phyloP scores from a whole-genome alignment of 1,284 basidiomycete species.

The Ganoderma boninense region DNA sequence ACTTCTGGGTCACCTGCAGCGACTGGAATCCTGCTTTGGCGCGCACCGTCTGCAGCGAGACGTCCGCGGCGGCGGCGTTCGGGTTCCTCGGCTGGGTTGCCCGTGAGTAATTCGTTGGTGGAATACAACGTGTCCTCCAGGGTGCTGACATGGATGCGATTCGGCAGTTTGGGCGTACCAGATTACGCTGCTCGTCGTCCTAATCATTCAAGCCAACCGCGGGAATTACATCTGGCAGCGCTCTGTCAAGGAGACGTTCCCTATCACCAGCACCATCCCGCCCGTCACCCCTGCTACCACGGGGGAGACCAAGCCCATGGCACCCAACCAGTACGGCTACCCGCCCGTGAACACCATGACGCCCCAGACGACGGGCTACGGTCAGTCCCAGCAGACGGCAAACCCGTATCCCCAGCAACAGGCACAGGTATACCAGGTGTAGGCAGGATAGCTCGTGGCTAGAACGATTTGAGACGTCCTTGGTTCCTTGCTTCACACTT shows the following conservation, averaged over 20 bases:
- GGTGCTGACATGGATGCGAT: not conserved
- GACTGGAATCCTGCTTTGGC: conserved; percentile 17
- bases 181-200: conserved; percentile 24
- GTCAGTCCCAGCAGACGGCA: conserved; percentile 1
- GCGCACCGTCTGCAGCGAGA: conserved; percentile 26
- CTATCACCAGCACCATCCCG: conserved; percentile 12
- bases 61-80: conserved; percentile 27
- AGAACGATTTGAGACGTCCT: not conserved
- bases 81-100: conserved; percentile 29
- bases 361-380: conserved; percentile 19
- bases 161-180: conserved; percentile 27
- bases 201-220: conserved; percentile 30
- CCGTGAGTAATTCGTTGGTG: conserved; percentile 19
- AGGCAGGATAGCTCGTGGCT: not conserved
- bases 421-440: conserved; percentile 11
- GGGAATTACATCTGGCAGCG: conserved; percentile 29
- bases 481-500: not conserved
- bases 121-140: not conserved
- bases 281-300: conserved; percentile 11
- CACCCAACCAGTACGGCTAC: conserved; percentile 22
- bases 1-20: conserved; percentile 25
- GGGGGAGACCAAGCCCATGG: conserved; percentile 22
- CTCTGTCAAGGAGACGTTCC: conserved; percentile 27
- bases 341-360: conserved; percentile 17
- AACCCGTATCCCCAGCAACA: conserved; percentile 12